Conservation (phyloP, 306 rosid species). For the Vigna reflexopilosa region DNA sequence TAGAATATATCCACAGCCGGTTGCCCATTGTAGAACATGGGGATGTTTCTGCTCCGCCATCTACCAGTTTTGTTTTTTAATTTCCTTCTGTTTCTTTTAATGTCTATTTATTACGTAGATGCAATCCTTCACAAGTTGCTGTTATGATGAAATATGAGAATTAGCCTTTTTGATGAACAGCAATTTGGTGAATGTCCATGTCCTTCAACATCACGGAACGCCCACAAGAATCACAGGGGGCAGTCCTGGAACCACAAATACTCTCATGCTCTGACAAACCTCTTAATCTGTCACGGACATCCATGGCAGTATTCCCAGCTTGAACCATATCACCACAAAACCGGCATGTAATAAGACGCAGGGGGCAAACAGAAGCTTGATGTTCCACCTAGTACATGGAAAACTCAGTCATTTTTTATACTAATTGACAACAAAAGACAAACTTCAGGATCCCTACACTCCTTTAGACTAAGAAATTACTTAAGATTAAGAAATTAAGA, state of each 20-base stretch:
- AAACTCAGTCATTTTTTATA: neutral
- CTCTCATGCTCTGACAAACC: conserved; percentile 97
- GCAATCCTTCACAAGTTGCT: conserved; percentile 5
- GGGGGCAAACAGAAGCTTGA: conserved; percentile 75
- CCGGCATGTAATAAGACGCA: conserved; percentile 79
- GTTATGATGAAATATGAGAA: conserved; percentile 5
- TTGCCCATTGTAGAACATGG: conserved; percentile 14
- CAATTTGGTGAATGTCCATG: conserved; percentile 93
- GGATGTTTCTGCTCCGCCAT: conserved; percentile 25
- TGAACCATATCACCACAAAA: conserved; percentile 99
- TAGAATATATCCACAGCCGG: conserved; percentile 12
- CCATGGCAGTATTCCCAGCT: conserved; percentile 83
- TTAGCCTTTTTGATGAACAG: conserved; percentile 92
- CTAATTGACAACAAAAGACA: neutral
- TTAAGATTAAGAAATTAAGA: conserved; percentile 14
- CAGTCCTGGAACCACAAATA: conserved; percentile 90
- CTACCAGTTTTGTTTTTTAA: neutral
- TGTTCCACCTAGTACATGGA: conserved; percentile 72
- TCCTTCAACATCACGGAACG: conserved; percentile 98
- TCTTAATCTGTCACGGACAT: conserved; percentile 80
- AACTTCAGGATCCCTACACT: neutral
- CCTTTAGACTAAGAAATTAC: conserved; percentile 10
- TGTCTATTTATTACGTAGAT: neutral
- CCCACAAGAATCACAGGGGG: conserved; percentile 96
- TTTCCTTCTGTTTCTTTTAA: conserved; percentile 8